Percentiles rank a stretch among this genome's conserved stretches.
Evolutionary conservation across 2,329 filamentous ascomycete species (phyloP).

Genomic region (Diaporthe sp.): DNA sequence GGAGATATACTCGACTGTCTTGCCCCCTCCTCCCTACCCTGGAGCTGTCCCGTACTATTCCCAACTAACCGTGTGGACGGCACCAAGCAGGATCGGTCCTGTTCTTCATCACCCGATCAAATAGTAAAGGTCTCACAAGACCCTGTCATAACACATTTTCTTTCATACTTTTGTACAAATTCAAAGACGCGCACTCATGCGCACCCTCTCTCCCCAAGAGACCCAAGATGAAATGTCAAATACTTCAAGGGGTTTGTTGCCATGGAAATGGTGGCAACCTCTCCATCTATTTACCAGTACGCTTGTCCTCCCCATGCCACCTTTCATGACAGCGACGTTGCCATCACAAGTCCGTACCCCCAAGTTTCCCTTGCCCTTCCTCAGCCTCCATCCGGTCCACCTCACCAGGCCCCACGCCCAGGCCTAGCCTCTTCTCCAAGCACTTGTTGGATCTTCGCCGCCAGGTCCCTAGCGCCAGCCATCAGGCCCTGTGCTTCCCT

Average conservation of each 20-base stretch:
- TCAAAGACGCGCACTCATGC: neutral
- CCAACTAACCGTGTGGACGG: neutral
- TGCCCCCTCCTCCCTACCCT: neutral
- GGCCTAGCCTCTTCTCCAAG: constrained; percentile 24
- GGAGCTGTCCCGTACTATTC: neutral
- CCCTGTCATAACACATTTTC: constrained; percentile 2
- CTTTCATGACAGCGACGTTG: neutral
- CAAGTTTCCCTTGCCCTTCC: neutral
- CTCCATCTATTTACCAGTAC: constrained; percentile 23
- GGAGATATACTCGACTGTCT: neutral
- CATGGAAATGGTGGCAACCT: constrained; percentile 23
- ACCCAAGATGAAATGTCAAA: constrained; percentile 15
- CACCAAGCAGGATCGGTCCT: neutral
- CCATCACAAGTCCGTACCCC: neutral
- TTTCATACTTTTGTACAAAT: constrained; percentile 27
- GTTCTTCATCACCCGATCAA: neutral
- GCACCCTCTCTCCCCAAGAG: constrained; percentile 15
- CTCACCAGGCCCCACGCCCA: constrained; percentile 14
- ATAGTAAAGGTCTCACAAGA: neutral
- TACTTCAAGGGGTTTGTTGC: constrained; percentile 8
- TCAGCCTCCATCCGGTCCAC: neutral
- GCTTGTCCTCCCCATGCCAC: neutral
- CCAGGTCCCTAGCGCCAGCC: constrained; percentile 12
- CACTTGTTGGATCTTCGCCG: constrained; percentile 24
- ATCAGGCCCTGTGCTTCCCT: constrained; percentile 17